Base-by-base conservation (phyloP, 192 early-diverging fungal genomes). In the Coemansia sp. region DNA sequence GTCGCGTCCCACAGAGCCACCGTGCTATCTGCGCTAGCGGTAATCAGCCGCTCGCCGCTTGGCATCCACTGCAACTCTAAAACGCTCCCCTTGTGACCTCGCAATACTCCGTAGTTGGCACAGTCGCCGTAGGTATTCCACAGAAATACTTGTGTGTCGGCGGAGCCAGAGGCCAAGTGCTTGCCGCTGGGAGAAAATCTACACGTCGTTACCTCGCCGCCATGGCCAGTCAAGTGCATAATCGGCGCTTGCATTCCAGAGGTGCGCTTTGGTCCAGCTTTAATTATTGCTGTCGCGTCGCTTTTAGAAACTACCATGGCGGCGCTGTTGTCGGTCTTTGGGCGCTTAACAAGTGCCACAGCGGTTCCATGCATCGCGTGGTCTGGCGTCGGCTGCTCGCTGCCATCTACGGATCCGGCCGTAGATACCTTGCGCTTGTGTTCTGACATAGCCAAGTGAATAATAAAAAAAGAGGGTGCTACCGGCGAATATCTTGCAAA, bases 121-220 rank as follows among this genome's bases (percentile, higher is more conserved):
- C 93, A 94, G 59, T 96, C 95, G 6, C 96, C 93, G 71, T 93
- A 92, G 14, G 93, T 93, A 64, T 94, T 92, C 97, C 97, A 99
- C 43, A 99, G 75, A 66, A 95, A 89, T 23, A 98, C 92, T n/a
- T 84, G 80, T 74, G 88, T 84, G 73, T 98, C 97, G 53, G 87
- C 87, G 39, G 90, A 89, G 35, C 88, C 91, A 30, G 93, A 95
- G 0, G 94, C 96, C 47, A 99, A 58, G 63, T 91, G 84, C 49
- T 91, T 81, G 64, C 97, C 97, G 58, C 84, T 85, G 17, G 89
- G 92, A 69, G 92, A 93, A 78, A 99, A 99, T 71, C 89, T 86
- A 69, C 90, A 89, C 13, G 93, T 87, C 32, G 90, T 90, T 16
- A 99, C 85, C 33, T 96, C 94, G 60, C 91, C 91, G 53, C 77